phyloP scores from a whole-genome alignment of 129 eudicot species.

The Calendula officinalis region DNA sequence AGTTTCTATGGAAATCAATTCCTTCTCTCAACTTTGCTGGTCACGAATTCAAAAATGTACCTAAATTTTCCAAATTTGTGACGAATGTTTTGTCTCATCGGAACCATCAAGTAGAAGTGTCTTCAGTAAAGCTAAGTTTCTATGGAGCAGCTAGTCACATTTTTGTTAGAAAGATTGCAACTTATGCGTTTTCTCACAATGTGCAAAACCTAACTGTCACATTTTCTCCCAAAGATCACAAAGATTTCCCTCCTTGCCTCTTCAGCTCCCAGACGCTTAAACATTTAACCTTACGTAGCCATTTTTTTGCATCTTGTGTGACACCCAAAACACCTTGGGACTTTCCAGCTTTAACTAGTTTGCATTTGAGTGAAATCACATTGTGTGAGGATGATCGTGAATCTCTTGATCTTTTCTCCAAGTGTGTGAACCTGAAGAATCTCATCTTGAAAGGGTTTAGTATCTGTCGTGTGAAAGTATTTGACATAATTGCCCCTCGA shows the following conservation, averaged over 20 bases:
- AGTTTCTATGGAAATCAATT: constrained; percentile 24
- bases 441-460: neutral
- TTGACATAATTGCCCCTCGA: constrained; percentile 13
- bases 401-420: constrained; percentile 9
- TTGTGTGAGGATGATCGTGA: constrained; percentile 5
- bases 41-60: neutral
- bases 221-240: neutral
- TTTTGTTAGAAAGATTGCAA: constrained; percentile 9
- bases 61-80: constrained; percentile 16
- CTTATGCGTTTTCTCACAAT: constrained; percentile 26
- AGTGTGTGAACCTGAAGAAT: constrained; percentile 17
- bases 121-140: constrained; percentile 10
- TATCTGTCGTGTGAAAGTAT: neutral
- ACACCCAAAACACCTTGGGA: constrained; percentile 24
- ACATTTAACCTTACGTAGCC: neutral
- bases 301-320: neutral
- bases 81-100: constrained; percentile 12
- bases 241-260: neutral
- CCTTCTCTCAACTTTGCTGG: constrained; percentile 11
- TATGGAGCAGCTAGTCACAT: constrained; percentile 3
- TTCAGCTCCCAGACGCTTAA: constrained; percentile 22
- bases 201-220: constrained; percentile 10
- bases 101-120: constrained; percentile 1
- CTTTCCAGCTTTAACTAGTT: constrained; percentile 21
- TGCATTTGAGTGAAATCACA: neutral